A percentile compares a stretch with the other conserved stretches of the same genome.
phyloP scores from a whole-genome alignment of 805 yeast species.

The Metschnikowia gelsemii region DNA sequence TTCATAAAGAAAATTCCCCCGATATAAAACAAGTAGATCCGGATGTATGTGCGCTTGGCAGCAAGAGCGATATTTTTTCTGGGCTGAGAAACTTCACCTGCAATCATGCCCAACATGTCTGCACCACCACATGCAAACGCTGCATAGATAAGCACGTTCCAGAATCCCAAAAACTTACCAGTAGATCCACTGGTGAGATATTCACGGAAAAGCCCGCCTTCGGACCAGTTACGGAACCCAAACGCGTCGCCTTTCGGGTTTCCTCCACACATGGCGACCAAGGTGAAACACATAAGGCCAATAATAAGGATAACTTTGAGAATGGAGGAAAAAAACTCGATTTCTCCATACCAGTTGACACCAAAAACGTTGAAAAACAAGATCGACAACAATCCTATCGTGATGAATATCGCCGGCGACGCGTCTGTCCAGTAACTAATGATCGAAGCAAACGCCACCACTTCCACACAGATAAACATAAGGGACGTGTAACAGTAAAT shows the following conservation, averaged over 20 bases:
- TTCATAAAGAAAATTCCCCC: conserved; percentile 41
- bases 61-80: conserved; percentile 35
- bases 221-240: conserved; percentile 37
- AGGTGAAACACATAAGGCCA: conserved; percentile 39
- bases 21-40: conserved; percentile 37
- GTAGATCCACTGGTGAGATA: conserved; percentile 45
- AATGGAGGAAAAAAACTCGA: conserved; percentile 25
- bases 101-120: conserved; percentile 33
- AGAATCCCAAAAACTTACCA: conserved; percentile 63
- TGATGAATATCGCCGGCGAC: conserved; percentile 34
- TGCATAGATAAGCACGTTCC: conserved; percentile 62
- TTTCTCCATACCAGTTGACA: conserved; percentile 24
- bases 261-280: conserved; percentile 40
- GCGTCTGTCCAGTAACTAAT: conserved; percentile 32
- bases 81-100: conserved; percentile 47
- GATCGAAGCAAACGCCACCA: conserved; percentile 32
- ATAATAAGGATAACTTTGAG: conserved; percentile 27
- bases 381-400: conserved; percentile 28
- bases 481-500: conserved; percentile 35
- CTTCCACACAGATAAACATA: conserved; percentile 36
- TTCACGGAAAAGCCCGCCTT: conserved; percentile 33
- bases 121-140: conserved; percentile 64
- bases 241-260: conserved; percentile 35
- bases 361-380: conserved; percentile 31
- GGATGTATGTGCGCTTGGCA: conserved; percentile 33